Percentiles rank a stretch among this genome's conserved stretches.
These are phyloP conservation scores for Leucocoprinus birnbaumii DNA, from an alignment of 768 basidiomycete species.

Conservation along the genomic window DNA sequence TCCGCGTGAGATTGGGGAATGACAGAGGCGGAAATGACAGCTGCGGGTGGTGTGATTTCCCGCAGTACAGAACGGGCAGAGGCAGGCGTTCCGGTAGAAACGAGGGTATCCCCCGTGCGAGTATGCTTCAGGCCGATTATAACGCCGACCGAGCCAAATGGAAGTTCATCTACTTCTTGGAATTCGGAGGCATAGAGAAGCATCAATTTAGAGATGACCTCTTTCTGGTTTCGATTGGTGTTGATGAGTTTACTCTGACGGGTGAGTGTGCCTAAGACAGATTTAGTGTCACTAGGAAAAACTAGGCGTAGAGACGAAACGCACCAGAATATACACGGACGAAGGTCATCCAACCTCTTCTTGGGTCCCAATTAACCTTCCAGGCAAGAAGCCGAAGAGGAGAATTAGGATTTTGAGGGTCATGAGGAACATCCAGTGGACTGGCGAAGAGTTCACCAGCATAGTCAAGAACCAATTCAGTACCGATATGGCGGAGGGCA, in stretches of 20 bases:
- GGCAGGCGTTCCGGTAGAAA: slow-evolving; percentile 44
- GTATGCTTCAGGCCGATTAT: slow-evolving; percentile 81
- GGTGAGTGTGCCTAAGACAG: slow-evolving; percentile 58
- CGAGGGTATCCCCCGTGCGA: slow-evolving; percentile 83
- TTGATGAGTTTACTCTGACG: slow-evolving; percentile 63
- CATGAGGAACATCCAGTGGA: slow-evolving; percentile 62
- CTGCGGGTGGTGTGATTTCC: slow-evolving; percentile 73
- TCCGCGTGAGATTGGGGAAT: slow-evolving; percentile 81
- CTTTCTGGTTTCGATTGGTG: slow-evolving; percentile 61
- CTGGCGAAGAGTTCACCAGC: slow-evolving; percentile 77
- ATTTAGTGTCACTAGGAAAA: background rate
- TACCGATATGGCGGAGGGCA: slow-evolving; percentile 78
- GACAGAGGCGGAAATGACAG: slow-evolving; percentile 83
- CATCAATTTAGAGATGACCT: slow-evolving; percentile 72
- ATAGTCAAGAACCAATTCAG: slow-evolving; percentile 78
- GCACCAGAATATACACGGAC: slow-evolving; percentile 85
- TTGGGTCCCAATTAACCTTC: slow-evolving; percentile 87
- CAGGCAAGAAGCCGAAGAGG: slow-evolving; percentile 72
- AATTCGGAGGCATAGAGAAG: slow-evolving; percentile 76
- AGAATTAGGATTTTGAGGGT: slow-evolving; percentile 38
- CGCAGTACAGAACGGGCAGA: slow-evolving; percentile 42
- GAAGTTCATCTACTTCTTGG: slow-evolving; percentile 75
- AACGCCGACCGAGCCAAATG: slow-evolving; percentile 83
- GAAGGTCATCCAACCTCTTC: slow-evolving; percentile 89
- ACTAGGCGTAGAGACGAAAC: slow-evolving; percentile 15